Conservation (phyloP, 2,329 filamentous ascomycete species). For the Pestalotiopsis sp. region DNA sequence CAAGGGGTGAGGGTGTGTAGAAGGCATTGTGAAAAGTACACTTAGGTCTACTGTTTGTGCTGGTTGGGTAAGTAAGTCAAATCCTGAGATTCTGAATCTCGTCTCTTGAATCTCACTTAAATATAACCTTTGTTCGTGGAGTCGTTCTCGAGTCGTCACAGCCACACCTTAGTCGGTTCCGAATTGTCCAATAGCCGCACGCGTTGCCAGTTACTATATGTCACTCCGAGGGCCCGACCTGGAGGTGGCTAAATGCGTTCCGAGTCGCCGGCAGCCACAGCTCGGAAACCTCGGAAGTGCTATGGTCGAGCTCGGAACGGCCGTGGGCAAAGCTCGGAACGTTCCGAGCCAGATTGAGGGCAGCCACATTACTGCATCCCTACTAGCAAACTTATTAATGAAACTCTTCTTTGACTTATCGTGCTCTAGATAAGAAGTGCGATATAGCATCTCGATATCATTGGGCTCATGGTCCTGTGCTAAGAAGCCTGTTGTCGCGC, state of each 20-base stretch:
- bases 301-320: background rate
- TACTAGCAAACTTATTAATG: constrained; percentile 3
- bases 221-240: background rate
- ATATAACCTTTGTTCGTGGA: background rate
- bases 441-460: background rate
- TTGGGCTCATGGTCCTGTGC: background rate
- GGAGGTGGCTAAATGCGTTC: background rate
- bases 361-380: background rate
- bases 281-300: constrained; percentile 1
- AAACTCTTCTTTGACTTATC: background rate
- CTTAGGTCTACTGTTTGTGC: background rate
- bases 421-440: background rate
- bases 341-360: background rate
- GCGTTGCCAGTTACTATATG: background rate
- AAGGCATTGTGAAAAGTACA: background rate
- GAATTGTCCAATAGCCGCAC: background rate
- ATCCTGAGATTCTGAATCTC: background rate
- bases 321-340: background rate
- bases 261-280: background rate
- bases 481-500: background rate
- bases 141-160: background rate
- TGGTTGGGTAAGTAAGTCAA: background rate
- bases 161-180: background rate
- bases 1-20: background rate
- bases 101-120: background rate